A percentile compares a stretch with the other conserved stretches of the same genome.
Evolutionary conservation across 352 stramenopile genomes (phyloP).

Genomic region (Sclerospora graminicola): DNA sequence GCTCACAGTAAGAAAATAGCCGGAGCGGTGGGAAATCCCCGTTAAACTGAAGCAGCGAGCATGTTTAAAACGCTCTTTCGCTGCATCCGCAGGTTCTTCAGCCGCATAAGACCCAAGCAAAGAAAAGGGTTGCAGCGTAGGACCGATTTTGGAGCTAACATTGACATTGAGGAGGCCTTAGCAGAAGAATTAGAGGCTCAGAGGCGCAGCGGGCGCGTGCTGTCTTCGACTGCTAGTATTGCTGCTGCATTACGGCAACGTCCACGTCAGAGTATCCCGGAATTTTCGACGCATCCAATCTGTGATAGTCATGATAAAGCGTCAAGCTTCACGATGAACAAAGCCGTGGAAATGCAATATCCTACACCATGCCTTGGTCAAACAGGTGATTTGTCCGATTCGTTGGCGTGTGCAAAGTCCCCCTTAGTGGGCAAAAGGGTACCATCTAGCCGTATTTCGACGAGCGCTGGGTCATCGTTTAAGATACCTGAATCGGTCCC

Average conservation of each 20-base stretch:
- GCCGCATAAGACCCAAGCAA: slow-evolving; percentile 19
- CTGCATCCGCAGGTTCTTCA: slow-evolving; percentile 24
- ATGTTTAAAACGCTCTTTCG: slow-evolving; percentile 32
- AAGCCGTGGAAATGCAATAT: slow-evolving; percentile 21
- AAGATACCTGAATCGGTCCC: slow-evolving; percentile 15
- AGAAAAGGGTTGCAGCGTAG: slow-evolving; percentile 8
- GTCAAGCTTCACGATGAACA: slow-evolving; percentile 13
- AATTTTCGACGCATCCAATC: slow-evolving; percentile 20
- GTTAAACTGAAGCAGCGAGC: not conserved
- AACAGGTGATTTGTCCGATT: slow-evolving; percentile 16
- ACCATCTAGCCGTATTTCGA: slow-evolving; percentile 9
- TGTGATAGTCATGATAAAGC: slow-evolving; percentile 13
- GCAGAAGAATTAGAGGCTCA: slow-evolving; percentile 25
- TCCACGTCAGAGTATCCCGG: slow-evolving; percentile 16
- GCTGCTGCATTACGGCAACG: slow-evolving; percentile 24
- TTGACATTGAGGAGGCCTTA: slow-evolving; percentile 32
- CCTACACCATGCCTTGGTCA: slow-evolving; percentile 21
- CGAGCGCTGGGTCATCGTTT: slow-evolving; percentile 15
- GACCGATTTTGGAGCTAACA: slow-evolving; percentile 18
- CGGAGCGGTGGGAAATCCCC: not conserved
- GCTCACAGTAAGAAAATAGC: not conserved
- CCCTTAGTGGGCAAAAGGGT: slow-evolving; percentile 5
- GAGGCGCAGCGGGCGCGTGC: slow-evolving; percentile 18
- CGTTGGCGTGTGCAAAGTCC: slow-evolving; percentile 13
- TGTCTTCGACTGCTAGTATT: slow-evolving; percentile 31